phyloP scores from a whole-genome alignment of 805 yeast species.

The Yarrowia sp. region DNA sequence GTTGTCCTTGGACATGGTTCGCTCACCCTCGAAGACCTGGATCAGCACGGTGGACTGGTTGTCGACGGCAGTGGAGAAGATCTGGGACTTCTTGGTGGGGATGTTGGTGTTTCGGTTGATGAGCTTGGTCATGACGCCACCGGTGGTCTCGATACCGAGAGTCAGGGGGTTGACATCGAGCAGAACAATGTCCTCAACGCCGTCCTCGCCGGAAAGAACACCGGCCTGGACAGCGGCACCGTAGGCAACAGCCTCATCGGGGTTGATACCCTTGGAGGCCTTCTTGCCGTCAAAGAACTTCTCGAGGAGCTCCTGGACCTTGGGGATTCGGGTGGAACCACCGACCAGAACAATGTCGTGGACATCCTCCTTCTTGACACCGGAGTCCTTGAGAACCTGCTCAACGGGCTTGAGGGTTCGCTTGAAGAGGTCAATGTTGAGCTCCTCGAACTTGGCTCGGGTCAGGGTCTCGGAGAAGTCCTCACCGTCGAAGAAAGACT shows the following conservation, averaged over 20 bases:
- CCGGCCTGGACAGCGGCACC: conserved; percentile 99
- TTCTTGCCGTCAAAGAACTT: conserved; percentile 90
- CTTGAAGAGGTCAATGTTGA: conserved; percentile 88
- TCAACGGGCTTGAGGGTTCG: conserved; percentile 95
- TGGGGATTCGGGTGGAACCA: conserved; percentile 99
- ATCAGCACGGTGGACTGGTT: conserved; percentile 94
- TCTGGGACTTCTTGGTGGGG: conserved; percentile 93
- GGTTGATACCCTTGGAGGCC: conserved; percentile 96
- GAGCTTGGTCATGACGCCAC: conserved; percentile 96
- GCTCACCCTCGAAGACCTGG: conserved; percentile 95
- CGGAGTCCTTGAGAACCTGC: conserved; percentile 91
- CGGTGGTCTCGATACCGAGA: conserved; percentile 93
- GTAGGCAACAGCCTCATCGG: conserved; percentile 99
- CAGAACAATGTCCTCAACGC: conserved; percentile 83
- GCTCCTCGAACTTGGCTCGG: conserved; percentile 97
- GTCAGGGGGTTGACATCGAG: conserved; percentile 94
- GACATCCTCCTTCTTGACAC: conserved; percentile 78
- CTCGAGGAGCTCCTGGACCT: conserved; percentile 90
- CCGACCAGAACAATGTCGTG: conserved; percentile 97
- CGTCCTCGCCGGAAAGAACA: conserved; percentile 92
- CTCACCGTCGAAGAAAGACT: conserved; percentile 89
- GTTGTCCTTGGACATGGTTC: conserved; percentile 91
- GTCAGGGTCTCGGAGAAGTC: conserved; percentile 94
- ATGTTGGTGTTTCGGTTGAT: conserved; percentile 93
- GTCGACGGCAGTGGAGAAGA: conserved; percentile 93